Evolutionary conservation across 169 alveolate species (phyloP).

Genomic region (Miamiensis avidus): DNA sequence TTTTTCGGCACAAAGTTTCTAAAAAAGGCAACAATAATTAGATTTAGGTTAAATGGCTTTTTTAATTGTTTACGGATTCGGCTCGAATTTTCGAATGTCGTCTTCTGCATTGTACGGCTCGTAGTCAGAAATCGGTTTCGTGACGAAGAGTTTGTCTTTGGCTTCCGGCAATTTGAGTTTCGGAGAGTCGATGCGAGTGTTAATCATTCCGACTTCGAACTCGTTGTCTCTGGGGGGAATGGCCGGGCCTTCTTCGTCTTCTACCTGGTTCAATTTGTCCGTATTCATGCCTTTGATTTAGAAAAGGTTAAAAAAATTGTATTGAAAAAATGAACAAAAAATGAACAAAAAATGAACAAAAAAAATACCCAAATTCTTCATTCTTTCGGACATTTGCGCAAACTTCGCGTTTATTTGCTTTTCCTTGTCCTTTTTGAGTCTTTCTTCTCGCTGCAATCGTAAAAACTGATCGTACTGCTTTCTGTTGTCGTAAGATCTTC

Average conservation of each 20-base stretch:
- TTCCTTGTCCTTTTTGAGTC: conserved; percentile 42
- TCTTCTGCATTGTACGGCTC: conserved; percentile 44
- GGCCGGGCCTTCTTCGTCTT: conserved; percentile 42
- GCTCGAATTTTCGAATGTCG: conserved; percentile 37
- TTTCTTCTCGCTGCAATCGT: conserved; percentile 33
- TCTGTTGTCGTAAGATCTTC: conserved; percentile 47
- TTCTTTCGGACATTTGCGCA: conserved; percentile 32
- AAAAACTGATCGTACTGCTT: conserved; percentile 57
- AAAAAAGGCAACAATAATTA: conserved; percentile 31
- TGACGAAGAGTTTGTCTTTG: conserved; percentile 76
- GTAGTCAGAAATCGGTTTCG: conserved; percentile 81
- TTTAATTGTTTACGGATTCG: conserved; percentile 8
- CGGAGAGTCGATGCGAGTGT: conserved; percentile 57
- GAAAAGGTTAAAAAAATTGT: too few relatives aligned
- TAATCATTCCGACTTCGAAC: conserved; percentile 68
- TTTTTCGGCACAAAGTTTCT: conserved; percentile 37
- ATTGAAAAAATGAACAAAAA: too few relatives aligned
- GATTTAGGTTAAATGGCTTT: background rate
- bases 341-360: too few relatives aligned
- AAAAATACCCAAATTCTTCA: conserved; percentile 30
- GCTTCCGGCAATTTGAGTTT: conserved; percentile 65
- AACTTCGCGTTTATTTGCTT: conserved; percentile 27
- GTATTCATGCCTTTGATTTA: too few relatives aligned
- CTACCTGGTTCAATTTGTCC: conserved; percentile 6
- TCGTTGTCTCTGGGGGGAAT: conserved; percentile 67